Conservation (phyloP, 805 yeast species). For the Hanseniaspora pseudoguilliermondii region DNA sequence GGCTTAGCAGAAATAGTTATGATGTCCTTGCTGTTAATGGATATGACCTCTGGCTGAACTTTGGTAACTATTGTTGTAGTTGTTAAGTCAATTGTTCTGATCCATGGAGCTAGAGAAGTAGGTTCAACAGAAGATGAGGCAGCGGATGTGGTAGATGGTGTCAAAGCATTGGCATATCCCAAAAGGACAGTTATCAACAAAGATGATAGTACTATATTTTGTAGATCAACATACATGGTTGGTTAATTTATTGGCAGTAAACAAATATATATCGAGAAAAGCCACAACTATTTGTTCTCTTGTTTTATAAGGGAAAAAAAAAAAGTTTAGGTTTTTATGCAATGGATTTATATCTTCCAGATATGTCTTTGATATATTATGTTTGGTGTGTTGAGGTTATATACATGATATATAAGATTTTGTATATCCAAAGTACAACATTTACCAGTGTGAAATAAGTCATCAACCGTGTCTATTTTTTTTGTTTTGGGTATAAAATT, state of each 20-base stretch:
- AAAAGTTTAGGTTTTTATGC: too few relatives aligned
- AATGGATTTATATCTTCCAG: too few relatives aligned
- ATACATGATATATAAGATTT: too few relatives aligned
- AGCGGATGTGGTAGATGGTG: not conserved
- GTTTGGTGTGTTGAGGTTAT: too few relatives aligned
- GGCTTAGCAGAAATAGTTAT: slow-evolving; percentile 38
- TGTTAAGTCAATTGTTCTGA: slow-evolving; percentile 45
- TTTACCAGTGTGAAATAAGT: too few relatives aligned
- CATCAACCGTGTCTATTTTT: too few relatives aligned
- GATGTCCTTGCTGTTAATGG: slow-evolving; percentile 25
- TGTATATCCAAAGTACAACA: too few relatives aligned
- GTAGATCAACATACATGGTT: not conserved
- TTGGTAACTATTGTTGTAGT: slow-evolving; percentile 39
- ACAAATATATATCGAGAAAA: too few relatives aligned
- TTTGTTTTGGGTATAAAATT: too few relatives aligned
- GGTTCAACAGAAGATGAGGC: slow-evolving; percentile 28
- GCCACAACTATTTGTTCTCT: too few relatives aligned
- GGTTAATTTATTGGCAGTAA: not conserved
- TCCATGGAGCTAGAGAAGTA: slow-evolving; percentile 47
- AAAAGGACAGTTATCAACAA: not conserved
- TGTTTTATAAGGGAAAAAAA: too few relatives aligned
- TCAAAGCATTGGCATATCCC: not conserved
- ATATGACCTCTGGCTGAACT: slow-evolving; percentile 56
- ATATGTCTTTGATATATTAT: too few relatives aligned
- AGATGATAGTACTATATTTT: not conserved